phyloP scores from a whole-genome alignment of 2,329 filamentous ascomycete species.

The Nemania sp. region DNA sequence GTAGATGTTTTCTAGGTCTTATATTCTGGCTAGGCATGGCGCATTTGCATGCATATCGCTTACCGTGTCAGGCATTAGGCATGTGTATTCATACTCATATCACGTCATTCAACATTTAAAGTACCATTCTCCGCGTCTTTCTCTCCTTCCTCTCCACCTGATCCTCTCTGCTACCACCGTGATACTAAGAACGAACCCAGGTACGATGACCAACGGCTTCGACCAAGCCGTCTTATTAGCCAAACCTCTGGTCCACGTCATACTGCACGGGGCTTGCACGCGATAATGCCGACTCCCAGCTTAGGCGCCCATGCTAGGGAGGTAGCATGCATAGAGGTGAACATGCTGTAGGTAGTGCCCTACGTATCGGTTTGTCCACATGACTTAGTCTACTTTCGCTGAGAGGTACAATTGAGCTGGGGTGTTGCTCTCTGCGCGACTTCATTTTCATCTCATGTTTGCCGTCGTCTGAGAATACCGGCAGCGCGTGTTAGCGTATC shows the following conservation, averaged over 20 bases:
- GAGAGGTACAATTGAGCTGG: background rate
- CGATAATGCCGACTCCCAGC: background rate
- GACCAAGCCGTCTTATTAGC: slow-evolving; percentile 6
- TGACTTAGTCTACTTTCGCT: slow-evolving; percentile 17
- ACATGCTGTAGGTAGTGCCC: slow-evolving; percentile 22
- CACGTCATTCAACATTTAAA: background rate
- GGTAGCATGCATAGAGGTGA: slow-evolving; percentile 22
- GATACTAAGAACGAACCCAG: background rate
- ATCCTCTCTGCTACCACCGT: no score
- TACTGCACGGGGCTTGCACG: slow-evolving; percentile 13
- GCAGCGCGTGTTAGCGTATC: no score
- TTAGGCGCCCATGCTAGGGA: background rate
- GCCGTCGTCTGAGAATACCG: no score
- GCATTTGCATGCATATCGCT: slow-evolving; percentile 10
- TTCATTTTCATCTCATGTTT: no score
- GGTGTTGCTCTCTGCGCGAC: no score
- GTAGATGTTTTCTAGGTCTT: no score
- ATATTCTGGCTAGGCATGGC: background rate
- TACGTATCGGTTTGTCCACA: slow-evolving; percentile 29
- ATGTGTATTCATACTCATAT: background rate
- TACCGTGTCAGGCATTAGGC: background rate
- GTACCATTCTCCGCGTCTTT: background rate
- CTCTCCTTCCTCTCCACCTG: background rate
- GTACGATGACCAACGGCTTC: background rate
- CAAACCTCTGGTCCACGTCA: slow-evolving; percentile 21